phyloP scores from a whole-genome alignment of 129 eudicot species.

The Chrysanthemum makinoi region DNA sequence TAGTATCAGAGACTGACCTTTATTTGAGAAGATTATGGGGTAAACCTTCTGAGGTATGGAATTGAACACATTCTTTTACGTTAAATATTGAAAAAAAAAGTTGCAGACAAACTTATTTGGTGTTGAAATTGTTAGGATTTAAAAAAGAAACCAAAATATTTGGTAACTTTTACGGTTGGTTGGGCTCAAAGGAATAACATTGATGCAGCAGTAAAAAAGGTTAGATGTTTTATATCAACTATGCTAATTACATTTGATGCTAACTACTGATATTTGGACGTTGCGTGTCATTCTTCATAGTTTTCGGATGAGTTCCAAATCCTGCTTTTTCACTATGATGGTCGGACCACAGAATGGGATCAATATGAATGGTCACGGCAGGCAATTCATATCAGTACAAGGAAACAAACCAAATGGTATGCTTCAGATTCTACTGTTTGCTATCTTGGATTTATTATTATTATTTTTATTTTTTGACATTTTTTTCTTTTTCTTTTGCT shows the following conservation, averaged over 20 bases:
- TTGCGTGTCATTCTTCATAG: conserved; percentile 12
- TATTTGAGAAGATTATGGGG: conserved; percentile 98
- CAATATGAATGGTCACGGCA: conserved; percentile 45
- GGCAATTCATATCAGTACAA: conserved; percentile 44
- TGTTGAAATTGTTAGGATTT: conserved; percentile 36
- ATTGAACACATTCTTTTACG: not conserved
- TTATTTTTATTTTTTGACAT: too few species aligned
- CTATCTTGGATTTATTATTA: not conserved
- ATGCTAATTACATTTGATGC: not conserved
- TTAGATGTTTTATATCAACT: not conserved
- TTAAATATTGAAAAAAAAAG: not conserved
- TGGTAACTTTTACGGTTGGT: conserved; percentile 55
- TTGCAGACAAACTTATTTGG: conserved; percentile 12
- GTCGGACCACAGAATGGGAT: conserved; percentile 47
- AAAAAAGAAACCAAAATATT: conserved; percentile 44
- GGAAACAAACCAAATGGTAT: conserved; percentile 51
- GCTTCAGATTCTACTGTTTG: conserved; percentile 18
- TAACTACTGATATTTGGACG: conserved; percentile 24
- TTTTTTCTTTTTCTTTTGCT: too few species aligned
- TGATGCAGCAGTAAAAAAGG: conserved; percentile 55
- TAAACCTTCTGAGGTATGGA: conserved; percentile 81
- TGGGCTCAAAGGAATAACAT: conserved; percentile 45
- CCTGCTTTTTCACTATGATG: conserved; percentile 51
- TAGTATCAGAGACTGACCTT: conserved; percentile 82
- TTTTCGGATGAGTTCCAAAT: conserved; percentile 45